Conservation (phyloP, 352 stramenopile genomes). For the Phytopythium kandeliae region DNA sequence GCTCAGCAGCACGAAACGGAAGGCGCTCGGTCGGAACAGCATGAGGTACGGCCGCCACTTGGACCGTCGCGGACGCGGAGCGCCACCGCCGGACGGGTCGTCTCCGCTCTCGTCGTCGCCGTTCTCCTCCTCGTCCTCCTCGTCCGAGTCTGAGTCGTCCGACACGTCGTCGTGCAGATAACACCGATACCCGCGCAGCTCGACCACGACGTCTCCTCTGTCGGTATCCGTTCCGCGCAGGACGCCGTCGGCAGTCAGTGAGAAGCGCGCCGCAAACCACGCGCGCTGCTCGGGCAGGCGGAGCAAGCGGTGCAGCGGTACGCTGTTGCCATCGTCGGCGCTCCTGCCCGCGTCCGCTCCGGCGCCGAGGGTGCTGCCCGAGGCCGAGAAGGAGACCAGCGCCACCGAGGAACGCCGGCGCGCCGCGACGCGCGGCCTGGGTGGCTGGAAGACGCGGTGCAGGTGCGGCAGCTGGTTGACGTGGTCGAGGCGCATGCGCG, state of each 20-base stretch:
- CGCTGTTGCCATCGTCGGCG: background rate
- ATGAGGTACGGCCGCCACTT: constrained; percentile 47
- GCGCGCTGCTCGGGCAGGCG: constrained; percentile 40
- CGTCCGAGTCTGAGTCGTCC: constrained; percentile 12
- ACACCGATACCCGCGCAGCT: constrained; percentile 45
- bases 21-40: constrained; percentile 41
- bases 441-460: constrained; percentile 45
- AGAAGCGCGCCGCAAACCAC: constrained; percentile 48
- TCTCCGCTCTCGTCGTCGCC: constrained; percentile 9
- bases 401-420: background rate
- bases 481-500: constrained; percentile 33
- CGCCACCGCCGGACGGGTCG: constrained; percentile 2
- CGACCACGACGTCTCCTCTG: constrained; percentile 31
- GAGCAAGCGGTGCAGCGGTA: constrained; percentile 44
- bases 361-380: no score
- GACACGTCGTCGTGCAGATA: constrained; percentile 29
- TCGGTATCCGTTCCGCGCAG: constrained; percentile 26
- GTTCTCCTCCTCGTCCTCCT: constrained; percentile 1
- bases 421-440: background rate
- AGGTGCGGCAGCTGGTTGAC: constrained; percentile 53
- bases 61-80: background rate
- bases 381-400: no score
- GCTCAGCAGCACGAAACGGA: constrained; percentile 50
- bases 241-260: constrained; percentile 37
- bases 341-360: background rate